Base-by-base conservation (phyloP, 306 rosid genomes). In the Rosa rugosa region DNA sequence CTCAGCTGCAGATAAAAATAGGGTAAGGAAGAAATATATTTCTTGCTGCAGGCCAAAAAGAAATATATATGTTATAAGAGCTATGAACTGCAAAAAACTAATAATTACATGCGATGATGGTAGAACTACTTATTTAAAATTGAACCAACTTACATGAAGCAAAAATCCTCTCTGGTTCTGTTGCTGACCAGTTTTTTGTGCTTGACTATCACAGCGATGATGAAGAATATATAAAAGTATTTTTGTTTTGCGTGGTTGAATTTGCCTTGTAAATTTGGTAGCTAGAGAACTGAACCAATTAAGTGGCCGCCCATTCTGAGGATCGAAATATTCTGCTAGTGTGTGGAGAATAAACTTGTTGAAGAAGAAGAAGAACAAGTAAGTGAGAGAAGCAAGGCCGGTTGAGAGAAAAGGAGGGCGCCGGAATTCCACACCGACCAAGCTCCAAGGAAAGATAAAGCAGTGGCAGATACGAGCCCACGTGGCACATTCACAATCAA, bases 361-460 rank as follows among this genome's bases (percentile, higher is more conserved):
- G 89, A 79, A 71, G 93, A 80, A 88, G 81, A 64, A 46, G 45
- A 63, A 69, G 77, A 74, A n/a, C 25, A 79, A 38, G 45, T 18
- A 10, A 36, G 73, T 76, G 82, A 81, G 77, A 36, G 69, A 56
- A 63, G 47, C 7, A 40, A 62, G 71, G 71, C 45, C 75, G 67
- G 83, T 68, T 56, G 81, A 86, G 81, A 82, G 22, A 90, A 86
- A 84, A 88, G 81, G 75, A 86, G 86, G 94, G 90, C 93, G 95
- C 97, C 79, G 93, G 91, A 90, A 85, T 90, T 85, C 88, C 83
- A 87, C 91, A 89, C 91, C 96, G 91, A 94, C 94, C 97, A 87
- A 84, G 86, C 90, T 75, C 75, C 87, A 71, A 79, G 65, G 85
- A 90, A 85, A 85, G 91, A 87, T 91, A 94, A 94, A 91, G 95